Percentiles rank a stretch among this genome's conserved stretches.
Evolutionary conservation across 2,329 filamentous ascomycete genomes (phyloP).

Genomic region (Dactylellina parvicollis): DNA sequence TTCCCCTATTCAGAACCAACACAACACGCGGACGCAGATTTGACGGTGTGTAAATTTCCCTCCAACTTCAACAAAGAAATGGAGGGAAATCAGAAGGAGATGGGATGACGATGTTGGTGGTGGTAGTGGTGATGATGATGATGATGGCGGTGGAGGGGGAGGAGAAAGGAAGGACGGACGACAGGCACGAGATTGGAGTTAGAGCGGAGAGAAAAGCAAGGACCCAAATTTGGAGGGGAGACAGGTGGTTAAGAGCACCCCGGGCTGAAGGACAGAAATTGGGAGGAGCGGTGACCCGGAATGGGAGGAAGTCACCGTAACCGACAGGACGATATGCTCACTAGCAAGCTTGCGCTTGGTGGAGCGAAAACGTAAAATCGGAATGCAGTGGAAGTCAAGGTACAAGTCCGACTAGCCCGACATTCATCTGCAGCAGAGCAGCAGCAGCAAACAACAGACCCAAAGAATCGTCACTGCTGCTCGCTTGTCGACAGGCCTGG

Average conservation of each 20-base stretch:
- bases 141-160: slow-evolving; percentile 4
- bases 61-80: slow-evolving; percentile 53
- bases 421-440: background rate
- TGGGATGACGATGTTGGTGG: slow-evolving; percentile 5
- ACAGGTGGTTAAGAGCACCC: slow-evolving; percentile 45
- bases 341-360: slow-evolving; percentile 34
- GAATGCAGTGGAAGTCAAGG: slow-evolving; percentile 33
- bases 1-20: slow-evolving; percentile 45
- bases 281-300: slow-evolving; percentile 50
- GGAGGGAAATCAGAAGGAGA: slow-evolving; percentile 27
- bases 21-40: slow-evolving; percentile 18
- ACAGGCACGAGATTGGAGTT: slow-evolving; percentile 6
- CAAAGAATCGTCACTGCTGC: slow-evolving; percentile 34
- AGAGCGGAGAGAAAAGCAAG: slow-evolving; percentile 26
- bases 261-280: slow-evolving; percentile 48
- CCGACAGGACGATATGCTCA: slow-evolving; percentile 47
- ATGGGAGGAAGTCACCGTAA: slow-evolving; percentile 54
- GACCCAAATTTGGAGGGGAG: slow-evolving; percentile 27
- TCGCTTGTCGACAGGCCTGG: slow-evolving; percentile 47
- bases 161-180: slow-evolving; percentile 11
- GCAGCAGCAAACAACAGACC: background rate
- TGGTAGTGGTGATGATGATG: slow-evolving; percentile 15
- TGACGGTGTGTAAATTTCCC: slow-evolving; percentile 22
- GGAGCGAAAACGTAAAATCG: slow-evolving; percentile 45
- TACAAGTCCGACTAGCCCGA: slow-evolving; percentile 26